Base-by-base conservation (phyloP, 2,329 filamentous ascomycete species). In the Cadophora sp. region DNA sequence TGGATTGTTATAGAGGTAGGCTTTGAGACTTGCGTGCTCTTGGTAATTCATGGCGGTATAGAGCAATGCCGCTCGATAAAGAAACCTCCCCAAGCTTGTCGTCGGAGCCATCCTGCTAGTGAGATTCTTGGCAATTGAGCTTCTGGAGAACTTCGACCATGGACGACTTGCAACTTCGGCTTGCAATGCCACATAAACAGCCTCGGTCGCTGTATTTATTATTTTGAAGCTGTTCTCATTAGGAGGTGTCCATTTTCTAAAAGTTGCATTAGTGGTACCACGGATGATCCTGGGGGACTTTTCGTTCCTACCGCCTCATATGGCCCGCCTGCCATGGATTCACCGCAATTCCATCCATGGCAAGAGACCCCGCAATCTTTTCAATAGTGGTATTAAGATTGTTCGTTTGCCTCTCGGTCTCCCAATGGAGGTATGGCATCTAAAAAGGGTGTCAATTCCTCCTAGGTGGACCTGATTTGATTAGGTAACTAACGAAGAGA, bases 181-280 rank as follows among this genome's bases (percentile, higher is more conserved):
- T 20, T 39, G 64, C 65, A 33, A 30, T 65, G 43, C 65, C 50
- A 39, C 59, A 67, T 1, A 75, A 72, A 2, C 80, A 66, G 0
- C 75, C 77, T 76, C 76, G 78, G 51, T 79, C 78, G 62, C 81
- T 82, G 0, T 78, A 78, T 65, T 83, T 81, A 48, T 83, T 81
- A 0, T 45, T n/a, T 18, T 47, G 39, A 43, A 30, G n/a, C 13
- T 9, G 5, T 18, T 20, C 13, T 43, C 20, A 6, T 18, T n/a
- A n/a, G n/a, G n/a, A n/a, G n/a, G n/a, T n/a, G n/a, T n/a, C n/a
- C n/a, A n/a, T n/a, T n/a, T n/a, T n/a, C n/a, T n/a, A n/a, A n/a
- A n/a, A n/a, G n/a, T n/a, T n/a, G n/a, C n/a, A n/a, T n/a, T n/a
- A n/a, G n/a, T n/a, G n/a, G n/a, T n/a, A n/a, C n/a, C n/a, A n/a